Percentiles rank a stretch among this genome's conserved stretches.
Evolutionary conservation across 768 basidiomycete species (phyloP).

Genomic region (Mycena alexandri): DNA sequence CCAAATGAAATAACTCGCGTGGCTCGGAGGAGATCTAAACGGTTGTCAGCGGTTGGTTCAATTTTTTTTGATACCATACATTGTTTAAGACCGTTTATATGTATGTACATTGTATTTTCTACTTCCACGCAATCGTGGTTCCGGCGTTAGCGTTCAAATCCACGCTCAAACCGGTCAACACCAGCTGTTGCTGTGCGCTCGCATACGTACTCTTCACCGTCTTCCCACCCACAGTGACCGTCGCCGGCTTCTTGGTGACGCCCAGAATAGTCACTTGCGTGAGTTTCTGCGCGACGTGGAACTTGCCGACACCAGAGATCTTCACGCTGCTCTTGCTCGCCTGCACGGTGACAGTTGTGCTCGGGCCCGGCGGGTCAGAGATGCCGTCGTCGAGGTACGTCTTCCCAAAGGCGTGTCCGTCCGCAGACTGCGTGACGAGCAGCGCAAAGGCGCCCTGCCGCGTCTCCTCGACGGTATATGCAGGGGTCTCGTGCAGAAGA

Average conservation of each 20-base stretch:
- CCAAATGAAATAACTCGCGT: no score
- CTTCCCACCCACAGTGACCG: constrained; percentile 56
- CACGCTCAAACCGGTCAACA: constrained; percentile 51
- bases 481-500: constrained; percentile 71
- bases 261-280: constrained; percentile 71
- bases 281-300: constrained; percentile 61
- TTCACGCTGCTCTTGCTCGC: constrained; percentile 51
- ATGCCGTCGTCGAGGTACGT: constrained; percentile 82
- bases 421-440: constrained; percentile 65
- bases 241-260: constrained; percentile 53
- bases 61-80: no score
- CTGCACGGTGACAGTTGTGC: constrained; percentile 60
- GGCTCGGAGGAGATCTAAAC: no score
- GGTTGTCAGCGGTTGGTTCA: no score
- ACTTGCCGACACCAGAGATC: constrained; percentile 55
- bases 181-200: constrained; percentile 54
- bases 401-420: constrained; percentile 66
- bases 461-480: constrained; percentile 78
- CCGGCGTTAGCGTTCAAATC: constrained; percentile 61
- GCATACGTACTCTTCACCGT: constrained; percentile 56
- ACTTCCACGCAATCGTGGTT: constrained; percentile 51
- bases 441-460: constrained; percentile 71
- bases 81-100: no score
- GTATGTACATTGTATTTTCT: neutral
- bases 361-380: constrained; percentile 68